phyloP scores from a whole-genome alignment of 202 grass and related monocot genomes.

The Schoenoplectus tabernaemontani region DNA sequence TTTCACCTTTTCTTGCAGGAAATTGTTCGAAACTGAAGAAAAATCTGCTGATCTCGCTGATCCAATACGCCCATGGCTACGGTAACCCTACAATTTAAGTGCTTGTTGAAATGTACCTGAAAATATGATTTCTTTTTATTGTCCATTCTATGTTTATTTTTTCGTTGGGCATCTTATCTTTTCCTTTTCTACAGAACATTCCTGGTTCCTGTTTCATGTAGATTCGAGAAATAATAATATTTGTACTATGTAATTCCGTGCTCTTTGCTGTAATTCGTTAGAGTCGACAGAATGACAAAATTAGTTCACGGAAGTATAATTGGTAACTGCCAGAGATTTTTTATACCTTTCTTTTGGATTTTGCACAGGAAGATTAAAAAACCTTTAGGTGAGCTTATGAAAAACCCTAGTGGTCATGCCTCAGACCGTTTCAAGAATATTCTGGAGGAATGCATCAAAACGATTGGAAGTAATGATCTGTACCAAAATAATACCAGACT shows the following conservation, averaged over 20 bases:
- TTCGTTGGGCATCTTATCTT: not conserved
- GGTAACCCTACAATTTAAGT: constrained; percentile 26
- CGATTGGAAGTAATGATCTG: constrained; percentile 48
- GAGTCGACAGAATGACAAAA: not conserved
- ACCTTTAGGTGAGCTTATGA: constrained; percentile 32
- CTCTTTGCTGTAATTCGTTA: not conserved
- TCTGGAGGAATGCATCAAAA: constrained; percentile 51
- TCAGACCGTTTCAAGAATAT: constrained; percentile 33
- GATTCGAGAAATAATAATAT: not conserved
- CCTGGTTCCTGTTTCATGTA: not conserved
- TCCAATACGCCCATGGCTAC: constrained; percentile 58
- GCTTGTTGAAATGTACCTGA: not conserved
- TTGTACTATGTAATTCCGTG: no score
- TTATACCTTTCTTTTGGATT: not conserved
- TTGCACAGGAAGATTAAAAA: constrained; percentile 61
- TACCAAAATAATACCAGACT: constrained; percentile 61
- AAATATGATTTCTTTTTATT: not conserved
- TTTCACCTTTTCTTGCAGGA: not conserved
- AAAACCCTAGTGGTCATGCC: constrained; percentile 9
- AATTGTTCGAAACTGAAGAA: not conserved
- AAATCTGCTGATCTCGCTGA: constrained; percentile 23
- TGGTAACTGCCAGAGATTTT: not conserved
- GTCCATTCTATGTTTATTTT: not conserved
- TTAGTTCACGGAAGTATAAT: not conserved
- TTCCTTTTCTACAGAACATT: not conserved